Conservation (phyloP, 371 early-diverging fungal species). For the Rhizopus delemar region DNA sequence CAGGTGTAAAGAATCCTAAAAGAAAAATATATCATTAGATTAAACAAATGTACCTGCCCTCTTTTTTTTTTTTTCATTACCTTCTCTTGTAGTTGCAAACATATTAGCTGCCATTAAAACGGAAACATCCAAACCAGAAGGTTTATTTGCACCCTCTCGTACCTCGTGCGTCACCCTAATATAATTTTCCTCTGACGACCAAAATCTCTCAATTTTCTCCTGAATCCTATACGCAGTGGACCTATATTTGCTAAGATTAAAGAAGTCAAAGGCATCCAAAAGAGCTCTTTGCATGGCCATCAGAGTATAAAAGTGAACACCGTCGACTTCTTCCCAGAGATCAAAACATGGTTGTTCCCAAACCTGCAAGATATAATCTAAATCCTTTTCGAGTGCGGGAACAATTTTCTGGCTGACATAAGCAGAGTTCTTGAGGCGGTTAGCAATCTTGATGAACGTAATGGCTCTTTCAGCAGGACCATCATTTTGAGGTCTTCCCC, state of each 20-base stretch:
- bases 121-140: constrained; percentile 61
- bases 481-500: constrained; percentile 83
- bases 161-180: constrained; percentile 43
- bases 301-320: constrained; percentile 70
- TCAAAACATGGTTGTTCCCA: constrained; percentile 54
- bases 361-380: constrained; percentile 60
- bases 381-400: constrained; percentile 42
- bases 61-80: constrained; percentile 6
- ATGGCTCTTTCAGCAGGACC: constrained; percentile 77
- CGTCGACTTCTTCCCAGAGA: constrained; percentile 64
- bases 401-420: constrained; percentile 6
- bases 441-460: constrained; percentile 51
- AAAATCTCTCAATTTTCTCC: constrained; percentile 44
- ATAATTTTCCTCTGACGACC: constrained; percentile 35
- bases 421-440: constrained; percentile 16
- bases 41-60: neutral
- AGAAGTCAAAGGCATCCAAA: constrained; percentile 49
- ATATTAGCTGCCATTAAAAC: constrained; percentile 65
- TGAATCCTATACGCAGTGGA: constrained; percentile 27
- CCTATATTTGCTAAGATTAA: constrained; percentile 8
- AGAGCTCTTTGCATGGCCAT: constrained; percentile 68
- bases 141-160: constrained; percentile 42
- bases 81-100: constrained; percentile 30
- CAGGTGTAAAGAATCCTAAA: constrained; percentile 44
- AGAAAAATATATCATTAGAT: neutral